Evolutionary conservation across 2,329 filamentous ascomycete genomes (phyloP).

Genomic region (Curvularia sp.): DNA sequence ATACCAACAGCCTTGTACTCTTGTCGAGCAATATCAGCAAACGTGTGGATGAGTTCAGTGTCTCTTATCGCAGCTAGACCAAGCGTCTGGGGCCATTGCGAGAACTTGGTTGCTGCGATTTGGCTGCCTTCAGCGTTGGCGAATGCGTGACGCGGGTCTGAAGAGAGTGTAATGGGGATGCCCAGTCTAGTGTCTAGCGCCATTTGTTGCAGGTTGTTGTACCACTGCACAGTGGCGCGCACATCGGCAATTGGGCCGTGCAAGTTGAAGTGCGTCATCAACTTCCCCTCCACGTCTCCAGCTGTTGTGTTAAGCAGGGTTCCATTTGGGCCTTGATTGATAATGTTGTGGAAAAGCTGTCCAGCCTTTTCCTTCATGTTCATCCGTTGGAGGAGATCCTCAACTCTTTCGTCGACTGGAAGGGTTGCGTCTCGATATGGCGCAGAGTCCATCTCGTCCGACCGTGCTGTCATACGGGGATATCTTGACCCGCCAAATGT

Average conservation of each 20-base stretch:
- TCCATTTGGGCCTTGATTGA: slow-evolving; percentile 45
- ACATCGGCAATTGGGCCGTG: slow-evolving; percentile 56
- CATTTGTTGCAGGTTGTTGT: slow-evolving; percentile 54
- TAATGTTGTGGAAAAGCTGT: slow-evolving; percentile 56
- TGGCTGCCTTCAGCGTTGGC: slow-evolving; percentile 55
- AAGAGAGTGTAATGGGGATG: slow-evolving; percentile 59
- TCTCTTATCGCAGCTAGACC: slow-evolving; percentile 60
- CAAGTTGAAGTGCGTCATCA: slow-evolving; percentile 58
- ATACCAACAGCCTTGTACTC: slow-evolving; percentile 57
- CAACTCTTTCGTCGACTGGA: slow-evolving; percentile 57
- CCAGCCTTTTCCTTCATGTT: slow-evolving; percentile 59
- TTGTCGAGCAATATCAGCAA: slow-evolving; percentile 59
- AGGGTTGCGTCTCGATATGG: slow-evolving; percentile 51
- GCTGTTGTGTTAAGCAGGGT: slow-evolving; percentile 46
- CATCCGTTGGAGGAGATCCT: slow-evolving; percentile 57
- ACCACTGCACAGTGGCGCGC: slow-evolving; percentile 48
- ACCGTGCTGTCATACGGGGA: slow-evolving; percentile 11
- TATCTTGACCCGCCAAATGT: slow-evolving; percentile 4
- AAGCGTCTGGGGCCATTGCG: slow-evolving; percentile 61
- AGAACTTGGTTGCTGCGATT: slow-evolving; percentile 55
- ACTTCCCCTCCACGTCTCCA: slow-evolving; percentile 45
- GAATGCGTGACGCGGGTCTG: slow-evolving; percentile 59
- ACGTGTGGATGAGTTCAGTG: slow-evolving; percentile 54
- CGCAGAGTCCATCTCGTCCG: slow-evolving; percentile 21
- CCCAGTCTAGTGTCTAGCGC: slow-evolving; percentile 58